Conservation (phyloP, 1,139 yeast species). For the Sugiyamaella paludigena region DNA sequence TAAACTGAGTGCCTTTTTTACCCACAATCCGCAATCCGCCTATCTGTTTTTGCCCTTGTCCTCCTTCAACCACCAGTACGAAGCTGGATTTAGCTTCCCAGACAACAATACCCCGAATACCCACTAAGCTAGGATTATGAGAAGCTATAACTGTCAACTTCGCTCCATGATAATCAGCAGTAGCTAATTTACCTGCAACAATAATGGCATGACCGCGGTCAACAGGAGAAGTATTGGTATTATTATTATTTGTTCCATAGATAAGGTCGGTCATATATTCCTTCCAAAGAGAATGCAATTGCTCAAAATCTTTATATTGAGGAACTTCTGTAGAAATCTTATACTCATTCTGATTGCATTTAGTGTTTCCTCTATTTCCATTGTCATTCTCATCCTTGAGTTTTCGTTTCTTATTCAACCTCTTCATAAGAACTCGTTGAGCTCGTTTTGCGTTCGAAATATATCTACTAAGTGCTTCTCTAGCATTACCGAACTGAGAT, state of each 20-base stretch:
- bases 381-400: background rate
- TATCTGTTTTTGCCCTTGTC: background rate
- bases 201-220: conserved; percentile 10
- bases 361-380: background rate
- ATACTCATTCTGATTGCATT: background rate
- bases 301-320: conserved; percentile 50
- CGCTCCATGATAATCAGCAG: conserved; percentile 87
- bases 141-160: conserved; percentile 57
- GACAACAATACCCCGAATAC: conserved; percentile 71
- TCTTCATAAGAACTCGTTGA: background rate
- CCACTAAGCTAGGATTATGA: conserved; percentile 57
- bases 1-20: conserved; percentile 60
- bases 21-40: conserved; percentile 39
- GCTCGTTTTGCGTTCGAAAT: conserved; percentile 2
- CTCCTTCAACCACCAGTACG: conserved; percentile 46
- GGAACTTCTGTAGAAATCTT: conserved; percentile 6
- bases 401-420: background rate
- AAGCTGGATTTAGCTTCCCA: conserved; percentile 85
- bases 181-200: conserved; percentile 50
- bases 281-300: conserved; percentile 60
- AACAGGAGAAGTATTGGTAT: too few species aligned
- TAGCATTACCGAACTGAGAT: conserved; percentile 10
- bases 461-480: conserved; percentile 17
- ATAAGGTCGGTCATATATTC: conserved; percentile 57
- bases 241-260: conserved; percentile 19